These are phyloP conservation scores for Bipolaris zeicola DNA, from an alignment of 2,329 filamentous ascomycete species.

Conservation along the genomic window DNA sequence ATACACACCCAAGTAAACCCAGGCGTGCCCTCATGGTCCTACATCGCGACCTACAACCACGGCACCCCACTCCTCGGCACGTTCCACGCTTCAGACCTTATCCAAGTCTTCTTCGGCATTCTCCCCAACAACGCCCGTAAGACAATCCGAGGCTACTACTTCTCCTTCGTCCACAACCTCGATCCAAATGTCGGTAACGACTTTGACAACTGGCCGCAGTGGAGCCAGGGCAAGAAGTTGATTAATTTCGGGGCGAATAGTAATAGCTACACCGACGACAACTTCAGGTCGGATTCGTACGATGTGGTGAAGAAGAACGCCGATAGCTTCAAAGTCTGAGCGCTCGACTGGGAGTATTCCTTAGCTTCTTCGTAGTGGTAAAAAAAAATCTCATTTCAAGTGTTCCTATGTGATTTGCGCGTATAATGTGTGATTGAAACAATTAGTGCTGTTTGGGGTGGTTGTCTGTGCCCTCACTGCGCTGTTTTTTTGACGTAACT, in stretches of 20 bases:
- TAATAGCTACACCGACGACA: slow-evolving; percentile 52
- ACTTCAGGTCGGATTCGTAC: slow-evolving; percentile 56
- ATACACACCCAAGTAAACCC: slow-evolving; percentile 56
- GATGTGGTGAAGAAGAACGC: slow-evolving; percentile 48
- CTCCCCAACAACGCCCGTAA: slow-evolving; percentile 65
- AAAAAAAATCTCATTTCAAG: no score
- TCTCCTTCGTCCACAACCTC: slow-evolving; percentile 71
- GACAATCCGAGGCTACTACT: slow-evolving; percentile 71
- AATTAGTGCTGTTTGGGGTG: background rate
- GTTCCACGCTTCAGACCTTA: slow-evolving; percentile 72
- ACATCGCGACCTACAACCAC: slow-evolving; percentile 73
- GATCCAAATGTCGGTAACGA: slow-evolving; percentile 67
- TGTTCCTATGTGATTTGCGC: no score
- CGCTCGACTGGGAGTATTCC: background rate
- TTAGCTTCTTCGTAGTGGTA: background rate
- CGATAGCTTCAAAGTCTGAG: slow-evolving; percentile 19
- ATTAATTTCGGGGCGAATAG: slow-evolving; percentile 54
- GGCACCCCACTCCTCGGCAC: slow-evolving; percentile 75
- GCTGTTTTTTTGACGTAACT: background rate
- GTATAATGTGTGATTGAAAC: background rate
- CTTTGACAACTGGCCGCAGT: slow-evolving; percentile 60
- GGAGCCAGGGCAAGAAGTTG: slow-evolving; percentile 57
- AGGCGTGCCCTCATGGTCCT: slow-evolving; percentile 71
- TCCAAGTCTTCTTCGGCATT: slow-evolving; percentile 71
- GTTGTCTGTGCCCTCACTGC: background rate